phyloP scores from a whole-genome alignment of 805 yeast genomes.

The Candida arabinofermentans region DNA sequence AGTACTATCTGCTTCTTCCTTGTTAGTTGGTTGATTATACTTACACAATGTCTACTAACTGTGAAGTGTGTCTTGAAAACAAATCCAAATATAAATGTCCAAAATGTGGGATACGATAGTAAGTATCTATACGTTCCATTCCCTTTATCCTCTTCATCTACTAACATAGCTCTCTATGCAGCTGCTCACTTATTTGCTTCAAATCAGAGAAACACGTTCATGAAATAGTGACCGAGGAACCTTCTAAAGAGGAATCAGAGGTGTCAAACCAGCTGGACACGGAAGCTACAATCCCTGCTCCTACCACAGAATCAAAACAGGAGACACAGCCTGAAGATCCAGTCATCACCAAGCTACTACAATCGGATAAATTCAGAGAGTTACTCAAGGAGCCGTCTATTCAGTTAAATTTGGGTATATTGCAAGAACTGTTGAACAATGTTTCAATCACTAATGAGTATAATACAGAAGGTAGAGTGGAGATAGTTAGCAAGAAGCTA shows the following conservation, averaged over 20 bases:
- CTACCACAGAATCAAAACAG: background rate
- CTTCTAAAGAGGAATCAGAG: background rate
- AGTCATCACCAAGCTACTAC: slow-evolving; percentile 28
- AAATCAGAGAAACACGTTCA: slow-evolving; percentile 41
- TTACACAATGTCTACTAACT: slow-evolving; percentile 11
- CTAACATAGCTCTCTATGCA: background rate
- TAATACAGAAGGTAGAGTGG: slow-evolving; percentile 49
- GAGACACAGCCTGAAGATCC: slow-evolving; percentile 19
- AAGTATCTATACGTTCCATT: slow-evolving; percentile 10
- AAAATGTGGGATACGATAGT: slow-evolving; percentile 39
- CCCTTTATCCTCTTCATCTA: background rate
- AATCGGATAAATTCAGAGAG: slow-evolving; percentile 41
- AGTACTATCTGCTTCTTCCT: too few relatives aligned
- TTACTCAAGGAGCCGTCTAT: slow-evolving; percentile 51
- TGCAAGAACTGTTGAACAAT: slow-evolving; percentile 47
- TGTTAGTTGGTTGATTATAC: too few relatives aligned
- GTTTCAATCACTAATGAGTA: slow-evolving; percentile 45
- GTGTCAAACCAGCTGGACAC: background rate
- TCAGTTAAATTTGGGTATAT: slow-evolving; percentile 48
- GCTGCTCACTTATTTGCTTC: slow-evolving; percentile 62
- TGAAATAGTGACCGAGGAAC: slow-evolving; percentile 8
- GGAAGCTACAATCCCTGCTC: too few relatives aligned
- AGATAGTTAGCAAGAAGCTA: slow-evolving; percentile 58
- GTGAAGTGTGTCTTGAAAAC: slow-evolving; percentile 25
- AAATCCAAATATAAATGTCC: slow-evolving; percentile 46